A percentile compares a stretch with the other conserved stretches of the same genome.
Conservation (phyloP, 2,329 filamentous ascomycete species). For the Monosporascus cannonballus region DNA sequence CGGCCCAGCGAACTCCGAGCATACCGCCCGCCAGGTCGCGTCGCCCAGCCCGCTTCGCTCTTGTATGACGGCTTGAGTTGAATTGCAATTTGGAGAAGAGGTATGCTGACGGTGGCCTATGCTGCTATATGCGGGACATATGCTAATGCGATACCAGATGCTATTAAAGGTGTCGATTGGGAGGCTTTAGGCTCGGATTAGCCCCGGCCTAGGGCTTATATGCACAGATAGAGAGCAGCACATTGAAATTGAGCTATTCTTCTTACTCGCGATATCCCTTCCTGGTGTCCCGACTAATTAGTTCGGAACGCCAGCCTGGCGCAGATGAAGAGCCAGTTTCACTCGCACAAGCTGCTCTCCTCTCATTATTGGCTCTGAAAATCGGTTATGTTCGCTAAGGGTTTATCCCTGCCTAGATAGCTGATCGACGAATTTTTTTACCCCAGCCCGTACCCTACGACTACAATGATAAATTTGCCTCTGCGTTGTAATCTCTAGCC, state of each 20-base stretch:
- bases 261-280: not conserved
- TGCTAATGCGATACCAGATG: slow-evolving; percentile 4
- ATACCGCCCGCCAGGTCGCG: slow-evolving; percentile 43
- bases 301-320: not conserved
- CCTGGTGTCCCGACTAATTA: not conserved
- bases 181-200: slow-evolving; percentile 10
- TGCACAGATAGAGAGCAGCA: slow-evolving; percentile 8
- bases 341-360: not conserved
- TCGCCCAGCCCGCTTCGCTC: slow-evolving; percentile 63
- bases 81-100: slow-evolving; percentile 22
- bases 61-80: slow-evolving; percentile 54
- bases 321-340: not conserved
- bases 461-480: not conserved
- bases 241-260: slow-evolving; percentile 3
- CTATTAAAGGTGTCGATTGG: slow-evolving; percentile 12
- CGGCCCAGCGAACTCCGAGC: slow-evolving; percentile 38
- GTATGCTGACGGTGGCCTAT: slow-evolving; percentile 12
- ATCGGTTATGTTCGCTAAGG: not conserved
- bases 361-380: not conserved
- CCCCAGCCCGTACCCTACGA: not conserved
- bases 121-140: not conserved
- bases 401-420: not conserved
- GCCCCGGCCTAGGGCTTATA: slow-evolving; percentile 14
- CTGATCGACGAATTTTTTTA: not conserved
- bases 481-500: not conserved